A percentile compares a stretch with the other conserved stretches of the same genome.
Conservation (phyloP, 2,329 filamentous ascomycete species). For the Calonectria honghensis region DNA sequence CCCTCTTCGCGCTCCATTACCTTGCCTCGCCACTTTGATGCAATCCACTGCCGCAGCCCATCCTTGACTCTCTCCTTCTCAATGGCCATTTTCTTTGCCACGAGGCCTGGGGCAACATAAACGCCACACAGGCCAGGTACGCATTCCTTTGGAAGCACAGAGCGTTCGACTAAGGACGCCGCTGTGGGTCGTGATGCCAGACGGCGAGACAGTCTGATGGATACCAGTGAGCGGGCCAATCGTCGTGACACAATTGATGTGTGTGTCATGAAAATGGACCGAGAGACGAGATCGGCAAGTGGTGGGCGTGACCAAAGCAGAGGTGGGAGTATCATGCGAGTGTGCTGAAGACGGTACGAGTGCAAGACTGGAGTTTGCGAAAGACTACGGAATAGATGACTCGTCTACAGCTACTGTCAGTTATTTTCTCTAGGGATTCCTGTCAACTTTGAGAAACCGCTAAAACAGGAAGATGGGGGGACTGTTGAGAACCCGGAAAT, state of each 20-base stretch:
- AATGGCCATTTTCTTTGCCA: conserved; percentile 77
- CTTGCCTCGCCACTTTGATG: conserved; percentile 72
- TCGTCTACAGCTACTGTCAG: conserved; percentile 67
- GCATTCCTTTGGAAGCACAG: conserved; percentile 80
- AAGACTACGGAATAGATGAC: conserved; percentile 76
- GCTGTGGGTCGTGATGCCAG: conserved; percentile 76
- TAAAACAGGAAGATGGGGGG: conserved; percentile 1
- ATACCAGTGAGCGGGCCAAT: conserved; percentile 78
- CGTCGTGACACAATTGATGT: conserved; percentile 79
- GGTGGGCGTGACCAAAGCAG: conserved; percentile 76
- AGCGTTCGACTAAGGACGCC: conserved; percentile 76
- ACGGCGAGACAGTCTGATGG: conserved; percentile 78
- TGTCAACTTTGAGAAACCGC: neutral
- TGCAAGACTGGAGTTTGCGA: conserved; percentile 81
- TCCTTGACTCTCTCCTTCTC: conserved; percentile 83
- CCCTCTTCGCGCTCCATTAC: conserved; percentile 70
- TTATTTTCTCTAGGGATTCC: conserved; percentile 7
- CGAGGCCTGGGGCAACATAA: conserved; percentile 74
- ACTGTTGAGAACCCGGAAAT: neutral
- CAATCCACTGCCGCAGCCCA: conserved; percentile 78
- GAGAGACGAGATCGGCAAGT: conserved; percentile 76
- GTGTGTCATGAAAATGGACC: conserved; percentile 80
- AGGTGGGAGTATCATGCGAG: conserved; percentile 72
- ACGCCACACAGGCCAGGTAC: conserved; percentile 66
- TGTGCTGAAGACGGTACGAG: conserved; percentile 75